Evolutionary conservation across 2,329 filamentous ascomycete species (phyloP).

Genomic region (Aspergillus transmontanensis): DNA sequence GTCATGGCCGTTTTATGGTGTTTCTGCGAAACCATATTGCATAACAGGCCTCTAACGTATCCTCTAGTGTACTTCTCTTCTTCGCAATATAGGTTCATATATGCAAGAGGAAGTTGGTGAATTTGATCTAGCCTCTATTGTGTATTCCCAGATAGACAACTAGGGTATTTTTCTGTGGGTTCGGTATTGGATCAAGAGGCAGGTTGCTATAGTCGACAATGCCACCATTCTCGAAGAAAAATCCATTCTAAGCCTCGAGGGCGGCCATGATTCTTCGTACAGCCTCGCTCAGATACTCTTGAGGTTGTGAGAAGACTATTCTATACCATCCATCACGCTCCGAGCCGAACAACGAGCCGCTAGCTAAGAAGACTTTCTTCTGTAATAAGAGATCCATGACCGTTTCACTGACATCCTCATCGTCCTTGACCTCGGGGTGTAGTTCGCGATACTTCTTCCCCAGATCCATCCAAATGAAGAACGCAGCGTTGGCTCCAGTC

Average conservation of each 20-base stretch:
- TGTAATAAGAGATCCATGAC: slow-evolving; percentile 41
- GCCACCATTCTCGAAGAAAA: neutral
- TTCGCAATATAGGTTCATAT: neutral
- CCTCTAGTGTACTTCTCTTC: no score
- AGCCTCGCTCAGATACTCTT: slow-evolving; percentile 34
- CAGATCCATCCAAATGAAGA: slow-evolving; percentile 60
- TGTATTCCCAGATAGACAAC: neutral
- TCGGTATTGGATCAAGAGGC: neutral
- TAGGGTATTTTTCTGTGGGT: neutral
- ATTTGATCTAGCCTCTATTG: no score
- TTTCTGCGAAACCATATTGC: no score
- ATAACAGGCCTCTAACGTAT: no score
- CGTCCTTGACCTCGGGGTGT: slow-evolving; percentile 17
- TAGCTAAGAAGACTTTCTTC: slow-evolving; percentile 40
- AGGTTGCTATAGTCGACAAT: neutral
- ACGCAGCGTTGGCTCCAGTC: slow-evolving; percentile 55
- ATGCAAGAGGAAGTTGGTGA: neutral
- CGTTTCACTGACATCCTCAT: slow-evolving; percentile 25
- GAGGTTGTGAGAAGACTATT: slow-evolving; percentile 42
- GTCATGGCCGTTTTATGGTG: no score
- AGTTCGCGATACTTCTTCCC: slow-evolving; percentile 31
- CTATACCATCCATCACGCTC: slow-evolving; percentile 48
- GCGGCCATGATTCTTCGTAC: slow-evolving; percentile 32
- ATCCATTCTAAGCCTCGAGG: slow-evolving; percentile 7
- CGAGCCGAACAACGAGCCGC: slow-evolving; percentile 38